These are phyloP conservation scores for Geranium incanum DNA, from an alignment of 441 rosid species.

Conservation along the genomic window DNA sequence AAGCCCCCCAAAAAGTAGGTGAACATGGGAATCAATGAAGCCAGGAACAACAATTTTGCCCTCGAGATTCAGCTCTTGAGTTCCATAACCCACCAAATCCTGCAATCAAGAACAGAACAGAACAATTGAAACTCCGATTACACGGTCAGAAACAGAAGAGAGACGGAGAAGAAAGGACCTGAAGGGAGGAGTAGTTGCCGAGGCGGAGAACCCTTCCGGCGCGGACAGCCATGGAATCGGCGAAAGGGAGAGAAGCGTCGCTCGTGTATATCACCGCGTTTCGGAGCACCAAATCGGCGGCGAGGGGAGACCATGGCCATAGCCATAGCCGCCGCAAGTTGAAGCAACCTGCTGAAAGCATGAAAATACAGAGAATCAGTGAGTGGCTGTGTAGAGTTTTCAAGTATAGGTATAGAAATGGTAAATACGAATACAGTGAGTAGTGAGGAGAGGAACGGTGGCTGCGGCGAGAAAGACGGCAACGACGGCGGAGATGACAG, in stretches of 20 bases:
- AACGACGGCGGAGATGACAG: conserved; percentile 26
- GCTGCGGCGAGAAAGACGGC: conserved; percentile 34
- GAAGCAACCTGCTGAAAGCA: conserved; percentile 42
- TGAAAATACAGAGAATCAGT: not conserved
- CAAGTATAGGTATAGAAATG: not conserved
- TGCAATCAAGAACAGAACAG: conserved; percentile 19
- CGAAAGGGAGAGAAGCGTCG: conserved; percentile 50
- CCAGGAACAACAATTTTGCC: conserved; percentile 83
- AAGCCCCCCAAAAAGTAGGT: conserved; percentile 58
- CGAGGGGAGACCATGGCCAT: conserved; percentile 23
- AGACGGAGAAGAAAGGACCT: conserved; percentile 31
- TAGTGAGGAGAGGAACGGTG: conserved; percentile 35
- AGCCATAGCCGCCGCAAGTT: conserved; percentile 27
- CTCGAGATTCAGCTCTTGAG: conserved; percentile 54
- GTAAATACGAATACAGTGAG: conserved; percentile 23
- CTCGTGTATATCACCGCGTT: conserved; percentile 77
- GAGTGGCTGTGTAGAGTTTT: not conserved
- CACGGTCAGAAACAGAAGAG: not conserved
- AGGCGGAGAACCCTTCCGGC: conserved; percentile 63
- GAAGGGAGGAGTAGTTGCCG: conserved; percentile 53
- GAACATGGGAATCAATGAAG: conserved; percentile 88
- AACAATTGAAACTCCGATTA: not conserved
- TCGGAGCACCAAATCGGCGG: conserved; percentile 54
- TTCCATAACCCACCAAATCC: conserved; percentile 47
- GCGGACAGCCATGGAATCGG: conserved; percentile 69